Conservation (phyloP, 208 protist genomes). For the Tetramitus jugosus region DNA sequence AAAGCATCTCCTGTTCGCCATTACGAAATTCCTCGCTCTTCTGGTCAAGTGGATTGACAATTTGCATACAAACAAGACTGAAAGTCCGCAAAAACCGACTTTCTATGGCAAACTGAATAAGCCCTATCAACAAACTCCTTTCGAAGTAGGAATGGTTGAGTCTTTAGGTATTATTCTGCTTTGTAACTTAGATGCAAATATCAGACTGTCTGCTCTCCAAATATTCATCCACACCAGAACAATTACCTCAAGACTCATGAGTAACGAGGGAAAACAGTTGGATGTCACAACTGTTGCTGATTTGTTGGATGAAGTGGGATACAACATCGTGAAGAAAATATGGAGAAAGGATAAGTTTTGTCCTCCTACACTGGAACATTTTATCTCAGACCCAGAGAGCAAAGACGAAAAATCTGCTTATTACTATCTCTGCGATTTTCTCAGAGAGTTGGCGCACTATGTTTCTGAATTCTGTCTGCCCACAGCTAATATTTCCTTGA, state of each 20-base stretch:
- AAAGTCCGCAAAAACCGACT: background rate
- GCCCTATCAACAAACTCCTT: background rate
- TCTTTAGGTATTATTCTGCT: background rate
- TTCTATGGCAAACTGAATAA: background rate
- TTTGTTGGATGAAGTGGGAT: background rate
- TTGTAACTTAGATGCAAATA: background rate
- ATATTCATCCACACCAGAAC: no score
- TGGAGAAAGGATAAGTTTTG: conserved; percentile 2
- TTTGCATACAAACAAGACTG: background rate
- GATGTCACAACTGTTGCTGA: background rate
- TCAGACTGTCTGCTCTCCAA: background rate
- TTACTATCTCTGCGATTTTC: background rate
- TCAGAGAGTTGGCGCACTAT: background rate
- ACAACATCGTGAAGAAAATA: background rate
- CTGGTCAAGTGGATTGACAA: background rate
- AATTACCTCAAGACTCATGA: no score
- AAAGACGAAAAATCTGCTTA: background rate
- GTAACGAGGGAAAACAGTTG: no score
- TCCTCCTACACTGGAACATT: background rate
- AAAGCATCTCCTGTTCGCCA: background rate
- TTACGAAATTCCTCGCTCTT: background rate
- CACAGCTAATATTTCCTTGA: background rate
- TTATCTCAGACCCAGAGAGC: background rate
- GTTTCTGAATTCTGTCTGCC: background rate
- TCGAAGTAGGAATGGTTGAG: background rate